phyloP scores from a whole-genome alignment of 1,284 basidiomycete genomes.

The Sphagnurus paluster region DNA sequence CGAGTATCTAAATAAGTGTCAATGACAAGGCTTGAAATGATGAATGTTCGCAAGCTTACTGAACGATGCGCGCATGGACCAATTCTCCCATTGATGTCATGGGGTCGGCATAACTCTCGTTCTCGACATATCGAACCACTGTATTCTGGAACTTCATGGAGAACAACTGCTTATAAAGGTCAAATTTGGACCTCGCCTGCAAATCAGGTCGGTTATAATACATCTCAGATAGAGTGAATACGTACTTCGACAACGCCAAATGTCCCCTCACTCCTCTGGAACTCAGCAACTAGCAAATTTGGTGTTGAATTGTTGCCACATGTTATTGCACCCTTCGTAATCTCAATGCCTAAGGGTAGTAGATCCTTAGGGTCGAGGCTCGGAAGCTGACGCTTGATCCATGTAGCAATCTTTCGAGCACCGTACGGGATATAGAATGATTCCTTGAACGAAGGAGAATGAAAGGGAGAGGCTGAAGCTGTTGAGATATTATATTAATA shows the following conservation, averaged over 20 bases:
- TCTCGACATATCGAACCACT: conserved; percentile 70
- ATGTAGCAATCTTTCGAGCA: conserved; percentile 45
- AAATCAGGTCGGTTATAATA: not conserved
- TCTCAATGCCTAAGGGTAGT: conserved; percentile 76
- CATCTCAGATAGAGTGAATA: not conserved
- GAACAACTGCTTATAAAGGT: conserved; percentile 79
- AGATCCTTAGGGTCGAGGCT: conserved; percentile 76
- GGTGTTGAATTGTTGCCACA: conserved; percentile 85
- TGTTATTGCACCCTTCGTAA: conserved; percentile 75
- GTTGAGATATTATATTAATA: conserved; percentile 1
- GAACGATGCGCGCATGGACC: conserved; percentile 58
- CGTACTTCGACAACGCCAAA: conserved; percentile 76
- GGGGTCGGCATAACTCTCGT: conserved; percentile 70
- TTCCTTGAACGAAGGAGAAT: conserved; percentile 32
- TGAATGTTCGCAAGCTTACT: conserved; percentile 37
- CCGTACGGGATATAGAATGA: conserved; percentile 42
- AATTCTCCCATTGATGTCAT: conserved; percentile 67
- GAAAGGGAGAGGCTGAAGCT: conserved; percentile 26
- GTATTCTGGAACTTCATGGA: conserved; percentile 70
- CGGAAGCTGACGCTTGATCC: conserved; percentile 63
- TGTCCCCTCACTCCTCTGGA: conserved; percentile 70
- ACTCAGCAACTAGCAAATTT: conserved; percentile 78
- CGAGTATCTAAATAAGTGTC: conserved; percentile 26
- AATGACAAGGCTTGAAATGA: not conserved
- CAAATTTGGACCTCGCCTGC: conserved; percentile 76